A percentile compares a stretch with the other conserved stretches of the same genome.
Evolutionary conservation across 371 early-diverging fungal species (phyloP).

Genomic region (Mortierella sp.): DNA sequence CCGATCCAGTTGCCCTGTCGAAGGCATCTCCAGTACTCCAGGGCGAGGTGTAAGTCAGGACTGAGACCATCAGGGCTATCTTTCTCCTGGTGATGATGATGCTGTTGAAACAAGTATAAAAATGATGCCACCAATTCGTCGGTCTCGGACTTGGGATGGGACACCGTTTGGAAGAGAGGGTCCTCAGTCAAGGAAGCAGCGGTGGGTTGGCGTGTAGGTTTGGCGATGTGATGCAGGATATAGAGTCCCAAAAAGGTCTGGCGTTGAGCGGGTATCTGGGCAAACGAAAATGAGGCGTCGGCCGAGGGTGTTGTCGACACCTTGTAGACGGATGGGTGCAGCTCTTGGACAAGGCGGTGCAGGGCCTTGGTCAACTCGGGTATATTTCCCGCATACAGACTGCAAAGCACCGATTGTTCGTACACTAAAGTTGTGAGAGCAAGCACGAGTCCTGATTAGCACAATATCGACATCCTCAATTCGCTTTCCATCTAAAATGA

Average conservation of each 20-base stretch:
- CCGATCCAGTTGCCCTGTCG: constrained; percentile 36
- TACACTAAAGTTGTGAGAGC: too few relatives aligned
- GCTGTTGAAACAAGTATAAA: constrained; percentile 18
- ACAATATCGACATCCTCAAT: too few relatives aligned
- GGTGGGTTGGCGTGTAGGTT: neutral
- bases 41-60: constrained; percentile 18
- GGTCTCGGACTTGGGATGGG: constrained; percentile 30
- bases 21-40: constrained; percentile 44
- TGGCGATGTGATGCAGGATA: constrained; percentile 38
- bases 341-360: constrained; percentile 40
- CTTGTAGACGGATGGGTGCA: constrained; percentile 32
- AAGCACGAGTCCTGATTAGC: too few relatives aligned
- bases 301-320: neutral
- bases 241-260: constrained; percentile 44
- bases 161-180: constrained; percentile 9
- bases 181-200: neutral
- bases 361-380: constrained; percentile 55
- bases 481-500: too few relatives aligned
- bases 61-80: neutral
- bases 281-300: neutral
- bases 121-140: constrained; percentile 27
- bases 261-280: constrained; percentile 17
- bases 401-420: constrained; percentile 41
- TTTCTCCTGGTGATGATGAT: neutral
- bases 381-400: constrained; percentile 43